Conservation (phyloP, 805 yeast genomes). For the Brettanomyces anomalus region DNA sequence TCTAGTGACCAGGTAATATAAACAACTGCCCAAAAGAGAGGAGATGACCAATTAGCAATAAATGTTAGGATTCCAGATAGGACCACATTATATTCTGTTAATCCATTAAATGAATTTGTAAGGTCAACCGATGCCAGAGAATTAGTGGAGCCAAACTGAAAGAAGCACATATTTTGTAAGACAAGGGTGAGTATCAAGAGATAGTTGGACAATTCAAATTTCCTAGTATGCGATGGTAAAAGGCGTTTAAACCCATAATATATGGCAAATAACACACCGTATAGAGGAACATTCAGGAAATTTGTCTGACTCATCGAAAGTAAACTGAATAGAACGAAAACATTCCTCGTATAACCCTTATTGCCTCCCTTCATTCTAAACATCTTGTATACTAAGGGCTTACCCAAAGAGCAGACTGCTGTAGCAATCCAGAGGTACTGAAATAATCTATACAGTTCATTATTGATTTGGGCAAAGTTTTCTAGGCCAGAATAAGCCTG, state of each 20-base stretch:
- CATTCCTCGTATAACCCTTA: slow-evolving; percentile 24
- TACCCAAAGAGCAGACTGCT: slow-evolving; percentile 7
- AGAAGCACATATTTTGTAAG: slow-evolving; percentile 71
- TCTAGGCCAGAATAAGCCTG: slow-evolving; percentile 23
- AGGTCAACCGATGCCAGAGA: slow-evolving; percentile 87
- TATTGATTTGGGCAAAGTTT: slow-evolving; percentile 20
- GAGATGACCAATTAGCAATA: slow-evolving; percentile 76
- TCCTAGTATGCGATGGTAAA: slow-evolving; percentile 1
- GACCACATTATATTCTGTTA: slow-evolving; percentile 56
- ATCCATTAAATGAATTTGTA: slow-evolving; percentile 88
- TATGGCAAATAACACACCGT: slow-evolving; percentile 23
- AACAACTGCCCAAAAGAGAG: slow-evolving; percentile 69
- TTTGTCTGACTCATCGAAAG: slow-evolving; percentile 48
- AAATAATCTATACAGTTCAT: slow-evolving; percentile 14
- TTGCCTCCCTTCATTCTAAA: background rate
- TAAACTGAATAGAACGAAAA: slow-evolving; percentile 28
- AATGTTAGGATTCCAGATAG: slow-evolving; percentile 74
- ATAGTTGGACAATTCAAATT: slow-evolving; percentile 9
- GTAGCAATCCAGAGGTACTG: slow-evolving; percentile 15
- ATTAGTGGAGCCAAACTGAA: slow-evolving; percentile 84
- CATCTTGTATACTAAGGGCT: slow-evolving; percentile 10
- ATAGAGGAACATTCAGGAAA: slow-evolving; percentile 45
- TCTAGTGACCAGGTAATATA: slow-evolving; percentile 16
- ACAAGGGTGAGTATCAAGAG: slow-evolving; percentile 33
- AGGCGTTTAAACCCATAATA: slow-evolving; percentile 19